Evolutionary conservation across 148 eudicot genomes (phyloP), one percentile per base, ranked within the genome.

Genomic region (Simmondsia chinensis): DNA sequence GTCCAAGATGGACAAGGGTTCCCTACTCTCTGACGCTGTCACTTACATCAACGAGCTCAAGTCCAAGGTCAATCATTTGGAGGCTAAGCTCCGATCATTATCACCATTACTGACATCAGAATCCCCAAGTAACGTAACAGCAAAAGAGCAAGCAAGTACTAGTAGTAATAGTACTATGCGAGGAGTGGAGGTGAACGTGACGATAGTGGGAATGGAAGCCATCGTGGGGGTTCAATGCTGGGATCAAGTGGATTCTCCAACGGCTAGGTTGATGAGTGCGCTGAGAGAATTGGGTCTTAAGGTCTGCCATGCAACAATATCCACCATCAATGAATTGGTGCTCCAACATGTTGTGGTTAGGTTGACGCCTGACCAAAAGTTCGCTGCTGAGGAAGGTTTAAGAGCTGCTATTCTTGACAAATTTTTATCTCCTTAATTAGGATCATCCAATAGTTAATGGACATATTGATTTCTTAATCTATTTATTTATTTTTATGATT

Each of bases 1-100:
- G 2, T 70, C 83, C 3, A 76, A 55, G 38, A 76, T 76, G 83
- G 80, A 80, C 50, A 76, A 68, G 33, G 89, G 83, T 1, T 80
- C 89, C 8, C 29, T 80, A 5, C 68, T 80, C 1, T 56, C 57
- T 0, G 89, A 80, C 33, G 89, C 89, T 1, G 72, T 80, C 0
- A 20, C 69, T 0, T 70, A 80, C 51, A 76, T 80, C 37, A 73
- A 63, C 1, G 73, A 70, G 34, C 70, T 80, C 6, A 64, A 57
- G 23, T 29, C 60, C 2, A 42, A 50, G 40, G 36, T 64, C 0
- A 27, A n/a, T n/a, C n/a, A n/a, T n/a, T n/a, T n/a, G n/a, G n/a
- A n/a, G n/a, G n/a, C n/a, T n/a, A n/a, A n/a, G n/a, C n/a, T n/a
- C n/a, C n/a, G n/a, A n/a, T n/a, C n/a, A n/a, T n/a, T n/a, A n/a